Base-by-base conservation (phyloP, 805 yeast genomes). In the Metschnikowia sp. region DNA sequence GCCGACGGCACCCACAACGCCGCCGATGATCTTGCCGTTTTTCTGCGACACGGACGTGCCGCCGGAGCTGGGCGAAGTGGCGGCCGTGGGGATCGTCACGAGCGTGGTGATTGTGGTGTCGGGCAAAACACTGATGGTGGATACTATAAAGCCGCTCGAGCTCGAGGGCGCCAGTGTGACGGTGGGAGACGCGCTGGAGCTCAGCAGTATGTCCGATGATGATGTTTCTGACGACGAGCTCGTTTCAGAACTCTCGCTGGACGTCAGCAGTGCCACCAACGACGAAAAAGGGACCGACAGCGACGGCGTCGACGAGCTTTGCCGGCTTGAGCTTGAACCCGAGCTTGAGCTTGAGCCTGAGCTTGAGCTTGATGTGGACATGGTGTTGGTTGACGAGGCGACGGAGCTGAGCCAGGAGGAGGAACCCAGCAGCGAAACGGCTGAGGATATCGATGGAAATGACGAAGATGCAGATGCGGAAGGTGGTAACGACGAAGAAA, bases 1-100 rank as follows among this genome's bases (percentile, higher is more conserved):
- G n/a, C 76, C 77, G 22, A 72, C 65, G 2, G 75, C 69, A 0
- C 77, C 77, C n/a, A 72, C 76, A 12, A 72, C 57, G 1, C 77
- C 76, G 3, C 77, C 77, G 19, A 72, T 70, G 36, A 72, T 58
- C 50, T 66, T 70, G 34, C 72, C 61, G 41, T 41, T 45, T 11
- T 50, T 42, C 15, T 46, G 45, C 9, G 60, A 15, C 11, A 46
- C 44, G 3, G 44, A 33, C 44, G 37, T 8, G 10, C 53, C 48
- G 12, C 45, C 45, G 30, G 45, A 33, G 31, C 39, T 42, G 2
- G 47, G 48, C 12, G 33, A 39, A 2, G 47, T 49, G 7, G 66
- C 63, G 3, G 67, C 61, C 1, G 75, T 70, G 5, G 75, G 73
- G 1, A 70, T 65, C 1, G 74, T 57, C 3, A 72, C 58, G 18